Percentiles rank a stretch among this genome's conserved stretches.
phyloP scores from a whole-genome alignment of 306 rosid species.

The Vachellia pachyceras region DNA sequence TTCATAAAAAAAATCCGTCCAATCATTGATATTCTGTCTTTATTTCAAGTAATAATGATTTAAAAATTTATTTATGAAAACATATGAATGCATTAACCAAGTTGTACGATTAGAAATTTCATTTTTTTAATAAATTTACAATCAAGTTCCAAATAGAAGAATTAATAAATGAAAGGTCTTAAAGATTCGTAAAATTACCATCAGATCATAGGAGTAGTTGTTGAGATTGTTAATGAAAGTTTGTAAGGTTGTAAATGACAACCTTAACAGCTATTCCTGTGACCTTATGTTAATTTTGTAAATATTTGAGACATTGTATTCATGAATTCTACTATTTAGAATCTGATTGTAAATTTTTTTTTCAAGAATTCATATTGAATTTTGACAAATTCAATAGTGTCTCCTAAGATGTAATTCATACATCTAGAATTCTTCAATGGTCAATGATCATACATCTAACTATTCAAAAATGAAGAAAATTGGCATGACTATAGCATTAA shows the following conservation, averaged over 20 bases:
- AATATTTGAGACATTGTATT: too few species aligned
- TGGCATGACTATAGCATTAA: not conserved
- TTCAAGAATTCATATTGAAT: not conserved
- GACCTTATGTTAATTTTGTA: too few species aligned
- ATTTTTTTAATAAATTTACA: too few species aligned
- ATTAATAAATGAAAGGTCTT: too few species aligned
- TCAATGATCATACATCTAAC: not conserved
- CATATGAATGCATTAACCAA: not conserved
- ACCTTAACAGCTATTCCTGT: too few species aligned
- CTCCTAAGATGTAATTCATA: not conserved
- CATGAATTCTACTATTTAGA: too few species aligned
- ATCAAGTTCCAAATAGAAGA: too few species aligned
- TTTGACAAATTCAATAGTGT: not conserved
- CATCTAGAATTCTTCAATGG: not conserved
- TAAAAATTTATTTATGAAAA: not conserved
- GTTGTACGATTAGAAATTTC: not conserved
- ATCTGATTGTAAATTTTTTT: too few species aligned
- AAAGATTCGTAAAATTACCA: too few species aligned
- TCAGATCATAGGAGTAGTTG: too few species aligned
- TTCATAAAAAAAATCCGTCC: not conserved
- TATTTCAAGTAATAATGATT: not conserved
- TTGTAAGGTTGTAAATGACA: too few species aligned
- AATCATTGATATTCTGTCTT: conserved; percentile 8
- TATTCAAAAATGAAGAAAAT: not conserved
- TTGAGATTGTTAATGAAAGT: too few species aligned